Base-by-base conservation (phyloP, 805 yeast species). In the Scheffersomyces amazonensis region DNA sequence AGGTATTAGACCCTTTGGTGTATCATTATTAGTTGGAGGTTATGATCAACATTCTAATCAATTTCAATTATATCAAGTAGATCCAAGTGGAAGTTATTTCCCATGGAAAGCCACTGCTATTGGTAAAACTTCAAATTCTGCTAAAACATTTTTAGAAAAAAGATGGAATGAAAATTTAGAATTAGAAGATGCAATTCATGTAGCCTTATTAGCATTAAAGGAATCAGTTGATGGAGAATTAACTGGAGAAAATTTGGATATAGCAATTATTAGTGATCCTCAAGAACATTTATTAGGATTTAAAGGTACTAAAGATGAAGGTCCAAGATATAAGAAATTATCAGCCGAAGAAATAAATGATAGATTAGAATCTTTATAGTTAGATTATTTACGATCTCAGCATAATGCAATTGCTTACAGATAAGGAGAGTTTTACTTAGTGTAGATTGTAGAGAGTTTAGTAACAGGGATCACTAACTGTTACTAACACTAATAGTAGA, bases 31-130 rank as follows among this genome's bases (percentile, higher is more conserved):
- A 40, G 89, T 93, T 15, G 99, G 97, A 8, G 99, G 99, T 16
- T 78, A 87, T 59, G 98, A 93, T 59, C 88, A 83, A 25, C 80
- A 75, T 51, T 73, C 78, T 12, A 81, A 81, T 20, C 50, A 49
- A 24, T 90, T 78, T 63, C 86, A 86, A 58, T 73, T 93, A 43
- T 93, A 93, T 63, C 99, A 93, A 66, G 95, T 93, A 34, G 99
- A 93, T 67, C 99, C 99, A 4, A 85, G 96, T 3, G 99, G 99
- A 8, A 81, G 96, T 29, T 93, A 84, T 62, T 93, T 87, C 75
- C 98, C 99, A 8, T 93, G 99, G 99, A 93, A 91, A 66, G 99
- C 99, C 27, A 91, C 99, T 3, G 98, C 99, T 17, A 93, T 93
- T 53, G 99, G 99, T 47, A 90, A 89, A 59, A 95, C 96, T 18